Base-by-base conservation (phyloP, 176 grass and related monocot genomes). In the Oryza brachyantha region DNA sequence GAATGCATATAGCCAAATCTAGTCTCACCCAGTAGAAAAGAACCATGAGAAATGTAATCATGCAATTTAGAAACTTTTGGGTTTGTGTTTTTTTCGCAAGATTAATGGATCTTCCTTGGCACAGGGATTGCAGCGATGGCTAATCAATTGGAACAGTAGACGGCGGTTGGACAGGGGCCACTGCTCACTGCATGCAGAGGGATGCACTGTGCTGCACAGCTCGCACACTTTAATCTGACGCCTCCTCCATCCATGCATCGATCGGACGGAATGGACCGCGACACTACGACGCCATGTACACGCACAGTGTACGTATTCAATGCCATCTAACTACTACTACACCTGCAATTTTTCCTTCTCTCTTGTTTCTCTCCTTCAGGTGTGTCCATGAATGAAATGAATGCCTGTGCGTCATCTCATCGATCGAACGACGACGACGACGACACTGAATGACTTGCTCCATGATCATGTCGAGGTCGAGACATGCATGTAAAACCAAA, bases 61-160 rank as follows among this genome's bases (percentile, higher is more conserved):
- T 45, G 13, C 3, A 24, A 57, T 24, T 24, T 24, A n/a, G 6
- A 8, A 22, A 55, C 21, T 55, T 55, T 3, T n/a, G 9, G 7
- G 3, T 3, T 24, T 57, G n/a, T 57, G 3, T 57, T 57, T 57
- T 55, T 22, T 16, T n/a, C n/a, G 22, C 50, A 55, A 19, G 50
- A 54, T n/a, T 54, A 48, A 48, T 54, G 50, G 42, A 50, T 50
- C 46, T 21, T 17, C 16, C 46, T 50, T 50, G 46, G 42, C 50
- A n/a, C 11, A 87, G 41, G 13, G 22, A 73, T 71, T 26, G 21
- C 85, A 70, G 42, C 73, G 45, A 55, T 22, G 58, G 55, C 25
- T 43, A 79, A 74, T 89, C 35, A 89, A 89, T 89, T 76, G 77
- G 57, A 81, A 85, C 82, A 89, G 77, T 81, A 5, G 52, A 19